Evolutionary conservation across 2,329 filamentous ascomycete genomes (phyloP), one percentile per base, ranked within the genome.

Genomic region (Fusarium neocosmosporiellum): DNA sequence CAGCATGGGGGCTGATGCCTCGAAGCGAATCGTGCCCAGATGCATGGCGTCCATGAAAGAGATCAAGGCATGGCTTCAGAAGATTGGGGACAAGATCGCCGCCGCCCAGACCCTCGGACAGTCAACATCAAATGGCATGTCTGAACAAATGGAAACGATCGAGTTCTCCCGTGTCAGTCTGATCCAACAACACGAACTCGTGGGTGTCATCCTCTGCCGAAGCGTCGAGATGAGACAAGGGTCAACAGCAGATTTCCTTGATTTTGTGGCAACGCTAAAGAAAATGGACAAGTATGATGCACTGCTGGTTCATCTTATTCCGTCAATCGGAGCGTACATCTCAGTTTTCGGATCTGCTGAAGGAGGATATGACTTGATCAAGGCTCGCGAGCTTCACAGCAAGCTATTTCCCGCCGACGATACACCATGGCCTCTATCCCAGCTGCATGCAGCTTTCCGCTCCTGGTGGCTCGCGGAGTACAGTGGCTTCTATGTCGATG

Each of bases 391-490:
- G 41, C 83, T 98, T 2, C 91, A 98, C 78, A 83, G 87, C 16
- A 85, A 90, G 37, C 86, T 98, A 24, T 90, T 92, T 73, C 87
- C 89, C 39, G 85, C 89, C 53, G 93, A 95, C 58, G 89, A 91
- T 67, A 86, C 92, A 46, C 84, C 87, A 18, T 98, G 95, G 93
- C 86, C 88, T 24, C 81, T 97, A 41, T 86, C 91, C 18, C 92
- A 92, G 75, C 88, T 98, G 14, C 92, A 95, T 76, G 94, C 95
- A 53, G 92, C 94, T 5, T 88, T 95, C 14, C 88, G 90, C 63
- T 90, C 92, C 6, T 95, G 94, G 88, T 99, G 96, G 96, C 88
- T 98, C 54, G 92, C 94, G 34, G 95, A 98, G 78, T 98, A 98
- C 82, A 96, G 94, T 74, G 94, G 94, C 4, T 94, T 94, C 86